These are phyloP conservation scores for Camelina laxa DNA, from an alignment of 345 rosid genomes.

Conservation along the genomic window DNA sequence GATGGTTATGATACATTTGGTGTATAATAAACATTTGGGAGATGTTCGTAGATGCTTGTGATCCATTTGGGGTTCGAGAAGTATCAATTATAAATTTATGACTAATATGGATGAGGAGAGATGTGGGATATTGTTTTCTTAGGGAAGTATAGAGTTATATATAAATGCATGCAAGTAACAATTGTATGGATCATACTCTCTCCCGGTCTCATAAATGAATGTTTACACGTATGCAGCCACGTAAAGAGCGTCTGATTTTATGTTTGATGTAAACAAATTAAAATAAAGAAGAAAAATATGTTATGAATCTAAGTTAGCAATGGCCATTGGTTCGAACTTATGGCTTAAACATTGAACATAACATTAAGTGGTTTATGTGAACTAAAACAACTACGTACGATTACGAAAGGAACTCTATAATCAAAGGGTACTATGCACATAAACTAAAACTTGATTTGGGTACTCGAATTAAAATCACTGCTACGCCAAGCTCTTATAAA, in stretches of 20 bases:
- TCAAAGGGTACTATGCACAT: neutral
- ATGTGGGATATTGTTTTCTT: conserved; percentile 8
- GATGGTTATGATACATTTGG: conserved; percentile 27
- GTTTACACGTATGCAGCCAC: conserved; percentile 34
- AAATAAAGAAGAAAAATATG: conserved; percentile 9
- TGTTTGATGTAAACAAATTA: conserved; percentile 2
- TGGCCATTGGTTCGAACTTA: conserved; percentile 23
- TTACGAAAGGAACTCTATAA: conserved; percentile 2
- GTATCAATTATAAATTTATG: neutral
- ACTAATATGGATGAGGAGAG: conserved; percentile 9
- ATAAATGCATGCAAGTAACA: neutral
- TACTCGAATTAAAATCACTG: no score
- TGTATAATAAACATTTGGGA: conserved; percentile 2
- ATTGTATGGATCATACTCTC: conserved; percentile 13
- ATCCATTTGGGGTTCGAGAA: conserved; percentile 34
- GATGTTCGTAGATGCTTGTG: conserved; percentile 18
- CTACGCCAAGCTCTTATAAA: no score
- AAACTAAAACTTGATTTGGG: conserved; percentile 12
- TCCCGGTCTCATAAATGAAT: conserved; percentile 28
- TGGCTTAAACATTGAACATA: neutral
- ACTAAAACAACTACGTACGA: neutral
- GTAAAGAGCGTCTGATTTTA: conserved; percentile 26
- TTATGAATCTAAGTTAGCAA: conserved; percentile 36
- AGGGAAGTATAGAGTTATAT: conserved; percentile 17
- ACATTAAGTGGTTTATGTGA: conserved; percentile 21